These are phyloP conservation scores for Chlorociboria aeruginascens DNA, from an alignment of 495 filamentous ascomycete genomes.

Conservation along the genomic window DNA sequence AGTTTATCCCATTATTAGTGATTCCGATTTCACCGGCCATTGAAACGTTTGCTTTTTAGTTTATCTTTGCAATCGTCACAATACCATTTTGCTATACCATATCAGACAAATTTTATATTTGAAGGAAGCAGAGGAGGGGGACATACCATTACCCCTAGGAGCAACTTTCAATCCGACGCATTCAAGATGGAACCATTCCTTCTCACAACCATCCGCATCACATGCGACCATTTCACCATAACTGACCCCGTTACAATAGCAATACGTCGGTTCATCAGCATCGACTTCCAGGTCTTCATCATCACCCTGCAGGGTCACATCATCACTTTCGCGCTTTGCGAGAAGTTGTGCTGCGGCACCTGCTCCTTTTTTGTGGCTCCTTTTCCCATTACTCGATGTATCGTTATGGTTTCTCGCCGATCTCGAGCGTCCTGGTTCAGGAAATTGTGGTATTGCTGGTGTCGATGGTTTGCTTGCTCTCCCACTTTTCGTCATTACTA, in stretches of 20 bases:
- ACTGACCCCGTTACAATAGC: constrained; percentile 83
- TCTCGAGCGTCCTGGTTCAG: constrained; percentile 29
- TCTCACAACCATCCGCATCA: constrained; percentile 72
- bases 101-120: constrained; percentile 3
- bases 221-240: constrained; percentile 99
- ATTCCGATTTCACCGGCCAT: constrained; percentile 20
- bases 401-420: constrained; percentile 24
- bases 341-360: constrained; percentile 28
- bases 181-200: constrained; percentile 93
- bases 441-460: constrained; percentile 38
- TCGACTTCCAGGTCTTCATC: constrained; percentile 62
- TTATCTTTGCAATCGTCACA: constrained; percentile 76
- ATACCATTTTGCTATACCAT: constrained; percentile 69
- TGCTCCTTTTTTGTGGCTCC: constrained; percentile 58
- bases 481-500: constrained; percentile 40
- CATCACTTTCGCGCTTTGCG: constrained; percentile 23
- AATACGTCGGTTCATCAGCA: constrained; percentile 77
- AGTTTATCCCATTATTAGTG: not conserved
- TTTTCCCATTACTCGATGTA: constrained; percentile 33
- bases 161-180: constrained; percentile 84
- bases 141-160: constrained; percentile 73
- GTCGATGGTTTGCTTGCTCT: constrained; percentile 54
- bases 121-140: not conserved
- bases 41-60: constrained; percentile 34
- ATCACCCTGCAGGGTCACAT: constrained; percentile 29